phyloP scores from a whole-genome alignment of 202 grass and related monocot genomes.

The Digitaria exilis region DNA sequence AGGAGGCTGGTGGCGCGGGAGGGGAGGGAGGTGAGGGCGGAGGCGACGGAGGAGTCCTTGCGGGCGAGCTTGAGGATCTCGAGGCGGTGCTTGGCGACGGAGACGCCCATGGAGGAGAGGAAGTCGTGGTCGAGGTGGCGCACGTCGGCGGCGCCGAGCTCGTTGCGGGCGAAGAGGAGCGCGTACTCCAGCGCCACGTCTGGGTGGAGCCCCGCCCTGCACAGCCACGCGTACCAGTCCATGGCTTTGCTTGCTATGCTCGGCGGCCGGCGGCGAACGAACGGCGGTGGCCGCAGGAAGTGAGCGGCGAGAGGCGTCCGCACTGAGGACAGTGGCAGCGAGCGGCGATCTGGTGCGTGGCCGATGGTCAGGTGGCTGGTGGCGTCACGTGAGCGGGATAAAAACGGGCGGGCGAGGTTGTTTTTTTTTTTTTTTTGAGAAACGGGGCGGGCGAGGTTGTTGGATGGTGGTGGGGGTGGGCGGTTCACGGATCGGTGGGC shows the following conservation, averaged over 20 bases:
- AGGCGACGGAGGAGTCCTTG: neutral
- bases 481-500: neutral
- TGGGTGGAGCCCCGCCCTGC: conserved; percentile 54
- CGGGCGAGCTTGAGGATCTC: conserved; percentile 78
- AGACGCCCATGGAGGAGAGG: conserved; percentile 72
- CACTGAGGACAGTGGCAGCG: too few relatives aligned
- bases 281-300: too few relatives aligned
- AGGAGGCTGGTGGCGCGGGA: conserved; percentile 57
- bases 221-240: conserved; percentile 92
- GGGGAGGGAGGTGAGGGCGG: conserved; percentile 35
- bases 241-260: too few relatives aligned
- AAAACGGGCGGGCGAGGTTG: neutral
- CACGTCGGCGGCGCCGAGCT: conserved; percentile 64
- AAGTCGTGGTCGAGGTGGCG: conserved; percentile 72
- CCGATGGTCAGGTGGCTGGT: neutral
- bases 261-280: too few relatives aligned
- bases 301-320: too few relatives aligned
- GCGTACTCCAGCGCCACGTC: conserved; percentile 61
- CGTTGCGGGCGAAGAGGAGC: conserved; percentile 58
- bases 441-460: too few relatives aligned
- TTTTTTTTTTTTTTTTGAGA: too few relatives aligned
- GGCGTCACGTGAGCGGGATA: conserved; percentile 17
- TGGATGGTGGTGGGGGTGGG: neutral
- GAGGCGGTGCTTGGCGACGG: conserved; percentile 86
- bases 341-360: neutral